These are phyloP conservation scores for Choanephora cucurbitarum DNA, from an alignment of 371 early-diverging fungal species.

Conservation along the genomic window DNA sequence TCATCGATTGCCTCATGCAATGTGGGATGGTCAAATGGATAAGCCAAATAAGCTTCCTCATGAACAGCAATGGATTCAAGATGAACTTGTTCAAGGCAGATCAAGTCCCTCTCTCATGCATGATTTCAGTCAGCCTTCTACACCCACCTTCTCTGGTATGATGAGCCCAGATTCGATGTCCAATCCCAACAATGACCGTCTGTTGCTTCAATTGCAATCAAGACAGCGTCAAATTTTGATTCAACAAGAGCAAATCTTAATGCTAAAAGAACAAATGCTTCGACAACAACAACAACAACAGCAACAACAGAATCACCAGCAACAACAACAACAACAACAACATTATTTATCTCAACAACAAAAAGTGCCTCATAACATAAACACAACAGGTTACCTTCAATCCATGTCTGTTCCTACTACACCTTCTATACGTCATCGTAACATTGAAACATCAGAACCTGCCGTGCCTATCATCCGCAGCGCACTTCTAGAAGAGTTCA, in stretches of 20 bases:
- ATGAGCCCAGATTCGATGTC: constrained; percentile 1
- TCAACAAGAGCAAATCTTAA: constrained; percentile 45
- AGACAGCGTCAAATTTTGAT: constrained; percentile 45
- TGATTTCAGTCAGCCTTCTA: constrained; percentile 10
- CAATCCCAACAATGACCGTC: constrained; percentile 23
- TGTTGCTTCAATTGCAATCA: constrained; percentile 41
- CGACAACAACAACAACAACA: constrained; percentile 31
- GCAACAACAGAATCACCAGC: constrained; percentile 16
- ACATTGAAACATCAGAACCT: background rate
- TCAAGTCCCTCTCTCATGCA: constrained; percentile 12
- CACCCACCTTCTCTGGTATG: constrained; percentile 8
- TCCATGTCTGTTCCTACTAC: constrained; percentile 1
- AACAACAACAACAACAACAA: constrained; percentile 7
- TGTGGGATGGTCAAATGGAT: background rate
- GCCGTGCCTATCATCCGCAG: constrained; percentile 62
- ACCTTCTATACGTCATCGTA: constrained; percentile 9
- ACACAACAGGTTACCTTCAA: background rate
- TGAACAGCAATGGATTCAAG: background rate
- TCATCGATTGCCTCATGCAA: too few species aligned
- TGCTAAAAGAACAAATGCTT: constrained; percentile 46
- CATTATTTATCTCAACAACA: too few species aligned
- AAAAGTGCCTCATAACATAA: background rate
- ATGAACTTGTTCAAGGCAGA: constrained; percentile 7
- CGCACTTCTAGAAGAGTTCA: constrained; percentile 88
- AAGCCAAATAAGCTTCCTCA: too few species aligned